A percentile compares a stretch with the other conserved stretches of the same genome.
phyloP scores from a whole-genome alignment of 257 asterid genomes.

The Leonotis leonurus region DNA sequence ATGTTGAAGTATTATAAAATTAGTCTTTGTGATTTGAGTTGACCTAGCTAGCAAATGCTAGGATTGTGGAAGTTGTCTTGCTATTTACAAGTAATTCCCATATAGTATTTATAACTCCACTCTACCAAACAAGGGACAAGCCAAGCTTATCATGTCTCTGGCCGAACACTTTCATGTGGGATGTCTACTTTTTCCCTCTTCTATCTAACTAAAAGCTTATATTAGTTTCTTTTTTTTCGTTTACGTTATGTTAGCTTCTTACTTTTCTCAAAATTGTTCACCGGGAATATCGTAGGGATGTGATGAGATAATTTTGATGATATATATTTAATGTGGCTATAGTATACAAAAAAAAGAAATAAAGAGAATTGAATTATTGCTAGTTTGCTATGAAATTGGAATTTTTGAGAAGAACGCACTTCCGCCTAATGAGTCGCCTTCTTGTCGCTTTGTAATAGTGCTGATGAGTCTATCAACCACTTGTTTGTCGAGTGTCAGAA shows the following conservation, averaged over 20 bases:
- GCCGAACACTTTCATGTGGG: constrained; percentile 25
- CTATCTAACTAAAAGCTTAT: neutral
- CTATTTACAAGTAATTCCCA: constrained; percentile 15
- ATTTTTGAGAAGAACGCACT: too few relatives aligned
- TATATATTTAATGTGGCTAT: too few relatives aligned
- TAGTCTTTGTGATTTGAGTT: neutral
- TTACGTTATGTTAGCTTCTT: neutral
- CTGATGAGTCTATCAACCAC: too few relatives aligned
- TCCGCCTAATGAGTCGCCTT: too few relatives aligned
- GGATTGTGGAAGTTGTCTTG: constrained; percentile 19
- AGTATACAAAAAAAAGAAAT: too few relatives aligned
- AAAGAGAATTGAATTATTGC: too few relatives aligned
- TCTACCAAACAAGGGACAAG: constrained; percentile 24
- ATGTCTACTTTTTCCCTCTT: constrained; percentile 12
- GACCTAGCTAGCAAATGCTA: constrained; percentile 20
- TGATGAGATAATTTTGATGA: neutral
- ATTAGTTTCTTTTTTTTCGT: neutral
- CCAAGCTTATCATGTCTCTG: constrained; percentile 17
- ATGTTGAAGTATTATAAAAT: neutral
- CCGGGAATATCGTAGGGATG: neutral
- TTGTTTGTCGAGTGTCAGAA: too few relatives aligned
- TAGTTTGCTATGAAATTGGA: too few relatives aligned
- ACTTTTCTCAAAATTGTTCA: neutral
- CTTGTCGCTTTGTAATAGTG: too few relatives aligned
- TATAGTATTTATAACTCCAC: constrained; percentile 21